Base-by-base conservation (phyloP, 2,329 filamentous ascomycete species). In the Botrytis pseudocinerea region DNA sequence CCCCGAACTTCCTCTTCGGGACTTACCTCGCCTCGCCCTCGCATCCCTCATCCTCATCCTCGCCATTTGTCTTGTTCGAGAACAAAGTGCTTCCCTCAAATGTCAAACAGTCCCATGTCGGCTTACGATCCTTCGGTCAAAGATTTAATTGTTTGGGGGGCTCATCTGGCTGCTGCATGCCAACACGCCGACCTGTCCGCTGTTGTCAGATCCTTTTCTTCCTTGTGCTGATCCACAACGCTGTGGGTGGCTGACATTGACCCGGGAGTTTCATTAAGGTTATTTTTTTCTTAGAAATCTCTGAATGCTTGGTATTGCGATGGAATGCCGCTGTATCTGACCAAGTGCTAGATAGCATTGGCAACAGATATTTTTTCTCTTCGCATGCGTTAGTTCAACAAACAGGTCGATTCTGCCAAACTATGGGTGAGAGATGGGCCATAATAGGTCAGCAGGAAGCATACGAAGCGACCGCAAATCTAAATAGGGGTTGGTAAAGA, bases 171-270 rank as follows among this genome's bases (percentile, higher is more conserved):
- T 40, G 38, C 38, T 68, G 18, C 35, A 54, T 68, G 18, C 35
- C 35, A 68, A 20, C 35, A 42, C 35, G 64, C 64, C 64, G 42
- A 57, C 25, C 64, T 57, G 35, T 38, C n/a, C 18, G 16, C 35
- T 68, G 48, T n/a, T 68, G 65, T 57, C 44, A 68, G 64, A 68
- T 54, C 46, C 22, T 18, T 40, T 57, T 32, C 35, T 68, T 57
- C 48, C 38, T 68, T 40, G 48, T 57, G 65, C 48, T 42, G 65
- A 57, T 68, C 48, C 48, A 32, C n/a, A 16, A 57, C 48, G 3
- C 48, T 22, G 35, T 42, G 6, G 40, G 51, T 22, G 48, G 65
- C 65, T 57, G 51, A 57, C 25, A n/a, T 6, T 57, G 65, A 32
- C 10, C 54, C 18, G 48, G 48, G n/a, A 69, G 28, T 28, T 32